These are phyloP conservation scores for Teratosphaeriaceae sp. DNA, from an alignment of 2,329 filamentous ascomycete species.

Conservation along the genomic window DNA sequence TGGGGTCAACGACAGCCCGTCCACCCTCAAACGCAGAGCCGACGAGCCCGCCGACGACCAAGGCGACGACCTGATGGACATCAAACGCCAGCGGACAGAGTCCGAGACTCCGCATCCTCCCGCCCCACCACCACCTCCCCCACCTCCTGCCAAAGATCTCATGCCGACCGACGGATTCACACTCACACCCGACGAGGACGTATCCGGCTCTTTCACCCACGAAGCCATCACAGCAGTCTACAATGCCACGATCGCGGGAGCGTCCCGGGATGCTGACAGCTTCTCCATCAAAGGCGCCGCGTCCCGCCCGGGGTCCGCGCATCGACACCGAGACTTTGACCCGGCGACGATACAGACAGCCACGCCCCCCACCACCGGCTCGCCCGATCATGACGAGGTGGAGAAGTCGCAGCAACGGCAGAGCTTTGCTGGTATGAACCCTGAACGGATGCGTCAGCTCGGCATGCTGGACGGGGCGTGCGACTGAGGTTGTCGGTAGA, in stretches of 20 bases:
- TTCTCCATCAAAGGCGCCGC: slow-evolving; percentile 23
- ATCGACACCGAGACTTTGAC: slow-evolving; percentile 10
- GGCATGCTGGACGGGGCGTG: slow-evolving; percentile 20
- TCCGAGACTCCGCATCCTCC: slow-evolving; percentile 25
- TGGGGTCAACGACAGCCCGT: slow-evolving; percentile 15
- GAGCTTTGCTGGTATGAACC: slow-evolving; percentile 29
- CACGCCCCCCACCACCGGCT: slow-evolving; percentile 35
- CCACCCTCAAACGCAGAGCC: slow-evolving; percentile 21
- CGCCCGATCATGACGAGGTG: slow-evolving; percentile 27
- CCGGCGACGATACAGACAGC: slow-evolving; percentile 38
- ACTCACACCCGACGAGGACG: slow-evolving; percentile 25
- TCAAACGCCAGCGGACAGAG: slow-evolving; percentile 27
- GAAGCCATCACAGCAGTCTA: slow-evolving; percentile 11
- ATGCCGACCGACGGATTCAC: slow-evolving; percentile 10
- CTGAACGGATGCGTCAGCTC: slow-evolving; percentile 29
- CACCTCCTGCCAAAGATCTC: slow-evolving; percentile 21
- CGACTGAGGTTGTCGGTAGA: neutral
- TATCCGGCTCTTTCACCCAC: slow-evolving; percentile 12
- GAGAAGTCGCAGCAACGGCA: slow-evolving; percentile 19
- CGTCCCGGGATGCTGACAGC: slow-evolving; percentile 14
- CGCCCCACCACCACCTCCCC: slow-evolving; percentile 37
- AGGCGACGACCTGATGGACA: slow-evolving; percentile 26
- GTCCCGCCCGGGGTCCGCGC: slow-evolving; percentile 11
- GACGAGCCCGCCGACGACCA: slow-evolving; percentile 29
- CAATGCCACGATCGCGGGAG: slow-evolving; percentile 5